phyloP scores from a whole-genome alignment of 2,329 filamentous ascomycete genomes.

The Alternaria sp. region DNA sequence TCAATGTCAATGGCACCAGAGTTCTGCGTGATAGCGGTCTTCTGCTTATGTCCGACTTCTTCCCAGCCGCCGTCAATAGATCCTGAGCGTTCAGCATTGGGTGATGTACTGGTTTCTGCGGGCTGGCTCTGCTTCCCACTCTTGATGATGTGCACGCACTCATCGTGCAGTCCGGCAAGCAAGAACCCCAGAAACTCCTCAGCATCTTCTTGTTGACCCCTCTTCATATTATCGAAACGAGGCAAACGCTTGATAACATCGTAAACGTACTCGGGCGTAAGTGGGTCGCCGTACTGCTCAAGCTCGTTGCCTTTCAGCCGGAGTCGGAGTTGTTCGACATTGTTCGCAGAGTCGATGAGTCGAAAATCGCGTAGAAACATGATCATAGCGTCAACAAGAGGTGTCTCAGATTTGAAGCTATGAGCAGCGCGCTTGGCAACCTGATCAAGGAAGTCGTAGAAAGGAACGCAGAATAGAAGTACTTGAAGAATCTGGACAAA shows the following conservation, averaged over 20 bases:
- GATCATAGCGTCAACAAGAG: slow-evolving; percentile 94
- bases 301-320: slow-evolving; percentile 83
- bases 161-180: slow-evolving; percentile 90
- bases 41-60: slow-evolving; percentile 93
- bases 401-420: slow-evolving; percentile 95
- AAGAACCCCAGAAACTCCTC: slow-evolving; percentile 96
- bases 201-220: slow-evolving; percentile 96
- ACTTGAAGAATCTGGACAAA: slow-evolving; percentile 83
- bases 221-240: slow-evolving; percentile 92
- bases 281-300: slow-evolving; percentile 88
- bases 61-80: slow-evolving; percentile 78
- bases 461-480: slow-evolving; percentile 90
- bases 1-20: slow-evolving; percentile 77
- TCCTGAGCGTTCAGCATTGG: slow-evolving; percentile 55
- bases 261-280: slow-evolving; percentile 95
- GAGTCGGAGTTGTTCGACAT: slow-evolving; percentile 76
- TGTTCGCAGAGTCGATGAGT: slow-evolving; percentile 79
- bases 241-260: slow-evolving; percentile 87
- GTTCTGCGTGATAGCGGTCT: slow-evolving; percentile 83
- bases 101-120: slow-evolving; percentile 50
- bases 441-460: slow-evolving; percentile 92
- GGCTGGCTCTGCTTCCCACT: slow-evolving; percentile 51
- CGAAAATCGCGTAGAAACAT: slow-evolving; percentile 96
- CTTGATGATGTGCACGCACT: slow-evolving; percentile 82
- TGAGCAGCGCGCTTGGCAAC: slow-evolving; percentile 83